These are phyloP conservation scores for Tulasnella sp. DNA, from an alignment of 768 basidiomycete species.

Conservation along the genomic window DNA sequence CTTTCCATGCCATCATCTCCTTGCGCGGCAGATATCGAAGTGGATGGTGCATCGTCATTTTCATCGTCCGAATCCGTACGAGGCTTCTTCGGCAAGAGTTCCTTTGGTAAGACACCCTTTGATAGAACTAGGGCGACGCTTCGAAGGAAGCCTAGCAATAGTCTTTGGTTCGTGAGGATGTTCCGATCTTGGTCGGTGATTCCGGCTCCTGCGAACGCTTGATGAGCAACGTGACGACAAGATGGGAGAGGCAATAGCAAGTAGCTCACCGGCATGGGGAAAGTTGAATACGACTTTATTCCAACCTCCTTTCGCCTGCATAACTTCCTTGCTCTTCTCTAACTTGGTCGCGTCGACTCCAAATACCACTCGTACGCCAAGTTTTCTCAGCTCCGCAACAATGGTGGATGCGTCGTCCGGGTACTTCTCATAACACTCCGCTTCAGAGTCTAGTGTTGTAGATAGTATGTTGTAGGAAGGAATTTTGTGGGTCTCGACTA, in stretches of 20 bases:
- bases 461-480: slow-evolving; percentile 60
- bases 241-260: too few relatives aligned
- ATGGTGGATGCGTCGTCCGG: slow-evolving; percentile 51
- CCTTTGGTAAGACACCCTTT: slow-evolving; percentile 41
- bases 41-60: slow-evolving; percentile 18
- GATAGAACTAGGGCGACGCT: slow-evolving; percentile 53
- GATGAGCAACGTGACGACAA: too few relatives aligned
- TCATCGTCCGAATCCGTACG: slow-evolving; percentile 34
- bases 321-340: slow-evolving; percentile 44
- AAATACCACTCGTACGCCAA: slow-evolving; percentile 65
- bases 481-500: slow-evolving; percentile 40
- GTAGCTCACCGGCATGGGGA: slow-evolving; percentile 80
- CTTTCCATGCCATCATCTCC: not conserved
- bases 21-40: not conserved
- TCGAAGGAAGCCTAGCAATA: slow-evolving; percentile 71
- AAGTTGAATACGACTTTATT: slow-evolving; percentile 91
- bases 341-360: slow-evolving; percentile 74
- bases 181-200: slow-evolving; percentile 92
- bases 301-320: slow-evolving; percentile 32
- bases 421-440: slow-evolving; percentile 71
- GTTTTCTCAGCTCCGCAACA: slow-evolving; percentile 40
- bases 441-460: slow-evolving; percentile 74
- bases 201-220: slow-evolving; percentile 36
- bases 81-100: slow-evolving; percentile 30
- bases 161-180: slow-evolving; percentile 75